Evolutionary conservation across 371 early-diverging fungal species (phyloP), one percentile per base, ranked within the genome.

Genomic region (Basidiobolus heterosporus): DNA sequence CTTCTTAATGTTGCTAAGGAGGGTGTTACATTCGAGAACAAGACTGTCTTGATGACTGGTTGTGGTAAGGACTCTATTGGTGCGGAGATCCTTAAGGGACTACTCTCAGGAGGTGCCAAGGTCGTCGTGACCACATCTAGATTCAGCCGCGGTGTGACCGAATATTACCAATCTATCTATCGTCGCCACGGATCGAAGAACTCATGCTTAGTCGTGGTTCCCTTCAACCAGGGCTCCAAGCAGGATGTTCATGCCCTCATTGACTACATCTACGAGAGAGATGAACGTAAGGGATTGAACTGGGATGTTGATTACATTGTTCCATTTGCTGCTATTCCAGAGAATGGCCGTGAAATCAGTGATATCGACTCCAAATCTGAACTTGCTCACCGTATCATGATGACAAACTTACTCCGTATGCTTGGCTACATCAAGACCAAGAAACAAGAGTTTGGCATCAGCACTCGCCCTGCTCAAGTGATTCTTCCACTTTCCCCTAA

Each of bases 241-340:
- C 74, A 75, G 53, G 96, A 95, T 64, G 75, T 83, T 17, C 68
- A 75, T 47, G 66, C 72, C 17, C 62, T 95, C 7, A 70, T 93
- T 44, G 64, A 82, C 56, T 90, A 88, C 65, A 82, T 93, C 44
- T 93, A 91, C 64, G 69, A 72, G 49, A 60, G 65, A 47, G 85
- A 85, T 50, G 70, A 71, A 44, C 77, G 78, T 70, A 58, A 52
- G 41, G 88, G 87, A 47, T 72, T 94, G 21, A 72, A 74, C 53
- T 87, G 88, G 88, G 88, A 91, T 66, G 75, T 93, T 54, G 96
- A 95, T 68, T 84, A 74, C 57, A 71, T 95, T 49, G 73, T 95
- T 59, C 96, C 96, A 21, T 95, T 95, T 64, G 96, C 92, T 42
- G 94, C 96, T 35, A 82, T 91, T 42, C 74, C 86, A 35, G 93